Conservation (phyloP, 2,329 filamentous ascomycete genomes). For the Fonsecaea nubica region DNA sequence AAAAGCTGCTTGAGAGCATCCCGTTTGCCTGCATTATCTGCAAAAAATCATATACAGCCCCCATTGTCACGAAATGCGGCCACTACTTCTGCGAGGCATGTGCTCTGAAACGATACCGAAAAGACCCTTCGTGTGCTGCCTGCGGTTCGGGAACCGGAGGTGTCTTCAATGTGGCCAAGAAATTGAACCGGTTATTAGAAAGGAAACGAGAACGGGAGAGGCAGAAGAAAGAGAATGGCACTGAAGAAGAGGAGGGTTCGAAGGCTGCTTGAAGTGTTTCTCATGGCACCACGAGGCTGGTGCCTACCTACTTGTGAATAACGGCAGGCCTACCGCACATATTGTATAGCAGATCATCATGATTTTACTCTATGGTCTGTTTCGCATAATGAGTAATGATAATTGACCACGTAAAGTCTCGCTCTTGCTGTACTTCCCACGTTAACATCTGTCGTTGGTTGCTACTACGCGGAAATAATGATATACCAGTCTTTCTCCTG, state of each 20-base stretch:
- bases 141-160: slow-evolving; percentile 86
- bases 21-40: slow-evolving; percentile 92
- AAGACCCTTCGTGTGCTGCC: slow-evolving; percentile 83
- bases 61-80: slow-evolving; percentile 85
- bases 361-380: not conserved
- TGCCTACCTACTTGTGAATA: not conserved
- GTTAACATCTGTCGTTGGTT: not conserved
- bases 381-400: not conserved
- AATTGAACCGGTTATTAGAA: slow-evolving; percentile 78
- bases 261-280: slow-evolving; percentile 54
- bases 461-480: not conserved
- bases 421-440: not conserved
- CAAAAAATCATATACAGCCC: slow-evolving; percentile 75
- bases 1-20: slow-evolving; percentile 73
- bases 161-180: slow-evolving; percentile 87
- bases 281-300: not conserved
- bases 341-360: not conserved
- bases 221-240: slow-evolving; percentile 59
- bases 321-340: not conserved
- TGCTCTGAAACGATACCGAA: slow-evolving; percentile 83
- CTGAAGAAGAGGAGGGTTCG: slow-evolving; percentile 60
- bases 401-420: not conserved
- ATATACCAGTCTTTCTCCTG: not conserved
- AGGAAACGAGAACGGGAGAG: slow-evolving; percentile 66
- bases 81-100: slow-evolving; percentile 97